A percentile compares a stretch with the other conserved stretches of the same genome.
Conservation (phyloP, 2,329 filamentous ascomycete species). For the Fusarium ambrosium region DNA sequence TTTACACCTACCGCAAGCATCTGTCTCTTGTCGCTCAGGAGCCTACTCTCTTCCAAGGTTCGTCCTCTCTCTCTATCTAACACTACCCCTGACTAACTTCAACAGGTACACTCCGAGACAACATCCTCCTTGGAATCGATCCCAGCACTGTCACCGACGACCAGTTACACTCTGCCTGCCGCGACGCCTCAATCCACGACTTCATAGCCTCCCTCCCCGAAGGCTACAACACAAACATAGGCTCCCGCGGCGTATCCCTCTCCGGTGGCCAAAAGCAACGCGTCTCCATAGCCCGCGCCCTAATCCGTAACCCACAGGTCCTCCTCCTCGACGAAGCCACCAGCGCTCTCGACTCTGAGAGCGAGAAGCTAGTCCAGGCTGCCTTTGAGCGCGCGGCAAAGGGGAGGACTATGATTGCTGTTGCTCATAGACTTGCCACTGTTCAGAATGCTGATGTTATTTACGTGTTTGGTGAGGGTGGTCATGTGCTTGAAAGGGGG, state of each 20-base stretch:
- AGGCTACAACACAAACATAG: constrained; percentile 76
- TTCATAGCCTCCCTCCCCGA: constrained; percentile 77
- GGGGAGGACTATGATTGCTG: constrained; percentile 77
- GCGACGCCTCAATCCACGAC: constrained; percentile 77
- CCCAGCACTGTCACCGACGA: constrained; percentile 65
- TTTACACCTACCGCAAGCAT: constrained; percentile 73
- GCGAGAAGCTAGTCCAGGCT: constrained; percentile 72
- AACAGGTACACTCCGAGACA: constrained; percentile 71
- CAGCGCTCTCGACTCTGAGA: constrained; percentile 75
- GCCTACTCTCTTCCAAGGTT: constrained; percentile 76
- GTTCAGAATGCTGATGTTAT: constrained; percentile 84
- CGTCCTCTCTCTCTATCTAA: not conserved
- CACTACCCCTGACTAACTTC: not conserved
- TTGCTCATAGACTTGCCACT: constrained; percentile 81
- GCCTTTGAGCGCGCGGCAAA: constrained; percentile 75
- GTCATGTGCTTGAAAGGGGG: constrained; percentile 68
- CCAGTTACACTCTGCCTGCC: constrained; percentile 65
- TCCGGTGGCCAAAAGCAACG: constrained; percentile 81
- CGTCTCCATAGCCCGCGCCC: constrained; percentile 77
- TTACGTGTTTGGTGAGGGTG: constrained; percentile 76
- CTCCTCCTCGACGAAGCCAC: constrained; percentile 81
- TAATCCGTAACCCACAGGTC: constrained; percentile 74
- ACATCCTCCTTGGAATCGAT: constrained; percentile 76
- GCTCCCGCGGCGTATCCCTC: constrained; percentile 74
- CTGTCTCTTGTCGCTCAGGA: constrained; percentile 83